Base-by-base conservation (phyloP, 208 protist species). In the Crithidia sp. region DNA sequence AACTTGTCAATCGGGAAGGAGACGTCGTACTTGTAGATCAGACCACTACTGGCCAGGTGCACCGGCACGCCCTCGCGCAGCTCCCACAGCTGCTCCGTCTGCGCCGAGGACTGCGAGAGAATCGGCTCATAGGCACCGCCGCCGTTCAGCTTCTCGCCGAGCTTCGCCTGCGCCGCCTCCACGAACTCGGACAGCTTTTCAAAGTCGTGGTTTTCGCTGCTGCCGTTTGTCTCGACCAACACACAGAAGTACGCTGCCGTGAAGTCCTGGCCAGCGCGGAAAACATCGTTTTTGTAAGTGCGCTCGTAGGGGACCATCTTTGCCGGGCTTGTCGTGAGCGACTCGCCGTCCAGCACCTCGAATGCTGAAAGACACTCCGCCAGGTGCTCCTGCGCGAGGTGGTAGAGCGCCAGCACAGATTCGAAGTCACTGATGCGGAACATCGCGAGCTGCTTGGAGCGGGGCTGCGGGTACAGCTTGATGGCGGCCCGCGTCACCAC, bases 331-430 rank as follows among this genome's bases (percentile, higher is more conserved):
- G 76, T 78, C 64, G 86, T 17, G 44, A 98, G 82, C 7, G 89
- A 97, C 43, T 89, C 74, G 28, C 72, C 77, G 69, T 99, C 97
- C 74, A 98, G 87, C 64, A 98, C 97, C 74, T 98, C 96, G 68
- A 97, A 97, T 5, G 95, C 94, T n/a, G 92, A 97, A 13, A 99
- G 79, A 56, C 96, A 97, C 77, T 98, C 96, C 28, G 93, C 89
- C 2, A 98, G 82, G 63, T 96, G 61, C 47, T 79, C 45, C 81
- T 98, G 95, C 1, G 95, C 93, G 13, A 89, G 64, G 10, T 80
- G 71, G 44, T 97, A 92, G 0, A 95, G 71, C 45, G 76, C 57
- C 64, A 95, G 74, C 4, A 98, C 91, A 3, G 76, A 69, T 17
- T 79, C 83, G 65, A 98, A 98, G 39, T 72, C 69, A 0, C 66